Evolutionary conservation across 2,329 filamentous ascomycete species (phyloP), one percentile per base, ranked within the genome.

Genomic region (Rhynchosporium agropyri): DNA sequence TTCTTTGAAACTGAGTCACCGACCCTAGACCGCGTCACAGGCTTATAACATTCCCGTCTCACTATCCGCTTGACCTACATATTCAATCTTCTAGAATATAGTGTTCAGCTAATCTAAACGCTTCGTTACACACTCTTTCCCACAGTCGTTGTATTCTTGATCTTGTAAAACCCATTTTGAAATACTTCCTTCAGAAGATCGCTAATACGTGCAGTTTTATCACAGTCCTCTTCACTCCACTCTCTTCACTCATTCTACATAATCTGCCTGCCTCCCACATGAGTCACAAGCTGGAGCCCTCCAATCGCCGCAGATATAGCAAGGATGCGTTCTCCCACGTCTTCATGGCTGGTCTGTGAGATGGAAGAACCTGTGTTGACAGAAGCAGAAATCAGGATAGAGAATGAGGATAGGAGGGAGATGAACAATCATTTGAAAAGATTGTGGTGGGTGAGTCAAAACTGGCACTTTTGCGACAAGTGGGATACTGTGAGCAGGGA

Each of bases 191-290:
- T 20, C 20, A 20, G 20, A 20, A 38, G 9, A 2, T 36, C 15
- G 31, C 36, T 5, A 51, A 10, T 4, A 53, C 5, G 3, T 5
- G 5, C 12, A 53, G 50, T n/a, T 36, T 53, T 13, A 33, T 28
- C 36, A 33, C 50, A 53, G 38, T 53, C 33, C 29, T 53, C 33
- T 53, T 53, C 50, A 53, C 50, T n/a, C 50, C 50, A n/a, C 50
- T 20, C 33, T 7, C 15, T 4, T 4, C 31, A 38, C 7, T 33
- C 50, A 12, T 3, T 38, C 9, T 40, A 40, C 15, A 53, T 33
- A 2, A 53, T 53, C 33, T 33, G 29, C 15, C 9, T 53, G 7
- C 50, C 50, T 20, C 31, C 31, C 50, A 1, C 31, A 3, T 33
- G 15, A 20, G 29, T 36, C 15, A 38, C 20, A 26, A 38, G 8